Conservation (phyloP, 2,329 filamentous ascomycete genomes). For the Basipetospora chlamydospora region DNA sequence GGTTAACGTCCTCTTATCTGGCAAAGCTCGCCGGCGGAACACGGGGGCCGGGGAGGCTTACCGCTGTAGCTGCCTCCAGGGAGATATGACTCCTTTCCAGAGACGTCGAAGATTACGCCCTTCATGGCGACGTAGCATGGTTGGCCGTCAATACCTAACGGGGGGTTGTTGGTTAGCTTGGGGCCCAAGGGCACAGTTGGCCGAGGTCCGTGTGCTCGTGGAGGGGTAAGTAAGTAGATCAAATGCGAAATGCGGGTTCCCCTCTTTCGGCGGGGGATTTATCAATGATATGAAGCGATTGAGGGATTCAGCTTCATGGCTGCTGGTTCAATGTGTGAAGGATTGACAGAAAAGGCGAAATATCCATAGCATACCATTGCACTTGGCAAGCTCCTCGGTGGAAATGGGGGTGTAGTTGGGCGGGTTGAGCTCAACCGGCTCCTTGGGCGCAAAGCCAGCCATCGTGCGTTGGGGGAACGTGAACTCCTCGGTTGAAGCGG, state of each 20-base stretch:
- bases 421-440: constrained; percentile 57
- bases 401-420: constrained; percentile 82
- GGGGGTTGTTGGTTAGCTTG: no score
- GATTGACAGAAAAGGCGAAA: no score
- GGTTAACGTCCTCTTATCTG: no score
- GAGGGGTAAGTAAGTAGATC: no score
- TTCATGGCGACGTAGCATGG: constrained; percentile 59
- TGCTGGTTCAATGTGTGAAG: no score
- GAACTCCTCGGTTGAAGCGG: no score
- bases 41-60: constrained; percentile 24
- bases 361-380: constrained; percentile 68
- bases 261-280: no score
- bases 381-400: constrained; percentile 63
- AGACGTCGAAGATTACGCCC: constrained; percentile 90
- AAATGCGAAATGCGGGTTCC: no score
- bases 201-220: no score
- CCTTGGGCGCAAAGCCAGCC: constrained; percentile 64
- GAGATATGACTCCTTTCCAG: constrained; percentile 73
- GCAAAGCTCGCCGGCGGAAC: background rate
- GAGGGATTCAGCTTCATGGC: no score
- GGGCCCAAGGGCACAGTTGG: no score
- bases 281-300: no score
- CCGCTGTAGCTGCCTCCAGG: constrained; percentile 74
- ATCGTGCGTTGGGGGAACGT: constrained; percentile 19
- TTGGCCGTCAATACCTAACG: constrained; percentile 45